Evolutionary conservation across 306 rosid genomes (phyloP), one percentile per base, ranked within the genome.

Genomic region (Canavalia ensiformis): DNA sequence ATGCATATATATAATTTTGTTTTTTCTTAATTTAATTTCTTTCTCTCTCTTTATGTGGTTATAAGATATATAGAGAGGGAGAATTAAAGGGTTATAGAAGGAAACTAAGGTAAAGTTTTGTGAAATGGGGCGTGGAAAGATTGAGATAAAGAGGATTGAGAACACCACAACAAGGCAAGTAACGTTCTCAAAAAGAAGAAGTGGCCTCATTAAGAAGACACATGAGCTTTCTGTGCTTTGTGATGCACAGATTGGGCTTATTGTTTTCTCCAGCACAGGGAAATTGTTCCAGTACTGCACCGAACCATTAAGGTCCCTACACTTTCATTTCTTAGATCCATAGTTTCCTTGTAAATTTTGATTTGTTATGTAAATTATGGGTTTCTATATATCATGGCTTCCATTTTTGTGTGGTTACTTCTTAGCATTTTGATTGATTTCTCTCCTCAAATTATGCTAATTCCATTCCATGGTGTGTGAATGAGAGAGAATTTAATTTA

Each of bases 191-290:
- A 92, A 92, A 72, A 82, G 97, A 50, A 58, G 94, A 50, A 74
- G 70, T 0, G 93, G 97, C 0, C 76, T 92, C 7, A 11, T 92
- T 30, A 92, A 92, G 89, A 92, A 92, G 81, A 90, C 97, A 1
- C 90, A 80, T 52, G 97, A 92, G 35, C 97, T 92, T n/a, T 89
- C 94, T 25, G 92, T 92, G 9, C 85, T 92, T 0, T 92, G 97
- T 41, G 97, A 92, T 45, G 97, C 94, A 7, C 88, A 92, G 50
- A 92, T 92, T 30, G 94, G 89, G 1, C 90, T 90, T 66, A 81
- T 92, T 62, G 62, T 92, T 74, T 92, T 92, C 86, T 92, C 97
- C 2, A 80, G 84, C 47, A 88, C 87, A 2, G 94, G 94, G 3
- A 92, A 89, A 66, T 9, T 86, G 79, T 88, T 65, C 8, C 86